Base-by-base conservation (phyloP, 768 basidiomycete genomes). In the Pleurotus cornucopiae region DNA sequence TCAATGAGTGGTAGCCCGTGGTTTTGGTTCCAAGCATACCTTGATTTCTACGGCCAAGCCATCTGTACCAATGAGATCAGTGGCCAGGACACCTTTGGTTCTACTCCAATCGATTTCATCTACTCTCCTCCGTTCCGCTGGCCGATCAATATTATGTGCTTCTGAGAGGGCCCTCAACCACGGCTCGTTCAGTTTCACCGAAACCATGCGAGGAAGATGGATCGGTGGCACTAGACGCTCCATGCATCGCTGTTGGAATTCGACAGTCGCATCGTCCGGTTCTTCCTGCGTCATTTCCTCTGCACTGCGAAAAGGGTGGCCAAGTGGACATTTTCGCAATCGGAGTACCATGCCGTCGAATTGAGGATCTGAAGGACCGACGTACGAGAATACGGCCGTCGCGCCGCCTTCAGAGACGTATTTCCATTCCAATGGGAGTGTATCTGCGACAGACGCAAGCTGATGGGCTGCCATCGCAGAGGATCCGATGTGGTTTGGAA, bases 371-470 rank as follows among this genome's bases (percentile, higher is more conserved):
- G 65, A 48, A 16, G 80, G 75, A 0, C 94, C 91, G 7, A 64
- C 61, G 65, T 95, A 96, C 6, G 89, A 84, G 69, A 94, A 91
- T 13, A 98, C 92, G 61, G 93, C 83, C 5, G 91, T 89, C 16
- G 92, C 89, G 16, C 90, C 92, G n/a, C 96, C 96, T 73, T 98
- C 96, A 0, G 92, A 86, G 18, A 93, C 72, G 66, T 98, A 98
- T 59, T 66, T 71, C 94, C 95, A 98, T 67, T 90, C 73, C 21
- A 63, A 58, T 5, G 78, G 74, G 5, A 59, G 60, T 5, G 78
- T 79, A 25, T 74, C 67, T 1, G 64, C 59, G 23, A 75, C 38
- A 13, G 45, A 45, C 14, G 53, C 14, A 25, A 26, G 6, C 16
- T 49, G 14, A 26, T 23, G 62, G 34, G 60, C 59, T 26, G 62